Base-by-base conservation (phyloP, 2,329 filamentous ascomycete genomes). In the Aspergillus tamarii region DNA sequence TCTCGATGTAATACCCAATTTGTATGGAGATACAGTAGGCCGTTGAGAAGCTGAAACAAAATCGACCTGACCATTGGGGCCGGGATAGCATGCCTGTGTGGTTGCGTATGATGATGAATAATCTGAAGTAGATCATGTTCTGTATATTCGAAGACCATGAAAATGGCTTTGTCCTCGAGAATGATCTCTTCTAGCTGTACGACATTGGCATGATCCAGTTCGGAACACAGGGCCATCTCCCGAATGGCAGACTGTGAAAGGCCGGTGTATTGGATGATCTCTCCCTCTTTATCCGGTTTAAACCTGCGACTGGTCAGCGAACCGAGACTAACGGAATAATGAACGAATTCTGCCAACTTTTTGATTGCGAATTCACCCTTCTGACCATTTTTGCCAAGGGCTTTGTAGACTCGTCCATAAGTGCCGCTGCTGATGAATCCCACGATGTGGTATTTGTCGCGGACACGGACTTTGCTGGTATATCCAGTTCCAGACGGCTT, bases 71-170 rank as follows among this genome's bases (percentile, higher is more conserved):
- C 90, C 64, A 93, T 96, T 28, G 88, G 84, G 0, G 94, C 91
- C 1, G 94, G 93, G 63, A 99, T 97, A 7, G 92, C 90, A 70
- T 95, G 92, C 30, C 94, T 87, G 32, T 93, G 89, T 63, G 94
- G 91, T 76, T 97, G 91, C 1, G 92, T 96, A 79, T 99, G 95
- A 76, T 98, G 94, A 76, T 99, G 95, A 70, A 99, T 97, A 76
- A 99, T 98, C 78, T 99, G 95, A 5, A 99, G 84, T 43, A 99
- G 82, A 78, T 99, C 95, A 78, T 99, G 95, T 79, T 99, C 95
- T 69, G 95, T 95, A 77, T 97, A 99, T 78, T 98, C 95, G 72
- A 99, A 98, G 2, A 99, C 94, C 91, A 99, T 99, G 80, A 94
- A 99, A 77, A 99, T 98, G 81, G 94, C 97, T 82, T 98, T 98